phyloP scores from a whole-genome alignment of 306 rosid genomes.

The Rosa rugosa region DNA sequence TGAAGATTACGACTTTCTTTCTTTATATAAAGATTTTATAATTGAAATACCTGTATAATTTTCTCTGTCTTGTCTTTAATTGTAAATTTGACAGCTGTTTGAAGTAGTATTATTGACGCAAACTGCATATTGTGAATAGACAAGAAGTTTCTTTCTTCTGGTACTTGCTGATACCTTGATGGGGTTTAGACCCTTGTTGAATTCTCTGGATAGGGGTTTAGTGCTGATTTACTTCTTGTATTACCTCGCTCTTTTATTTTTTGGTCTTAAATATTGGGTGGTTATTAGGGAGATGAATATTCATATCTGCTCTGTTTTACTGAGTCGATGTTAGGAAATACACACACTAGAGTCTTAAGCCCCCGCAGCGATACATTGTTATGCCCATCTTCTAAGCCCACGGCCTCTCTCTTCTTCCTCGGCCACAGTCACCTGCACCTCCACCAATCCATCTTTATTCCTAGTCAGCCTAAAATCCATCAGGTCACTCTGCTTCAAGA shows the following conservation, averaged over 20 bases:
- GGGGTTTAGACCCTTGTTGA: neutral
- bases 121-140: constrained; percentile 31
- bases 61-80: constrained; percentile 32
- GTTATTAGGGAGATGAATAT: no score
- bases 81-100: constrained; percentile 50
- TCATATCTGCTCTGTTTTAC: no score
- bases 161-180: neutral
- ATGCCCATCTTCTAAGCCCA: no score
- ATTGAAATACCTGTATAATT: constrained; percentile 53
- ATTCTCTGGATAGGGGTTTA: neutral
- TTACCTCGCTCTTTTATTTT: neutral
- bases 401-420: no score
- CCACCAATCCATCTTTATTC: no score
- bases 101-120: constrained; percentile 34
- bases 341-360: no score
- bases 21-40: constrained; percentile 25
- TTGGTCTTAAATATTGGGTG: no score
- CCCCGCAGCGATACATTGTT: no score
- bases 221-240: neutral
- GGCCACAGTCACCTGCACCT: no score
- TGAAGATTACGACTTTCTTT: constrained; percentile 32
- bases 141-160: constrained; percentile 2
- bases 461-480: no score
- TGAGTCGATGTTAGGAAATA: no score
- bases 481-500: no score